Percentiles rank a stretch among this genome's conserved stretches.
Evolutionary conservation across 2,329 filamentous ascomycete species (phyloP).

Genomic region (Botrytis galanthina): DNA sequence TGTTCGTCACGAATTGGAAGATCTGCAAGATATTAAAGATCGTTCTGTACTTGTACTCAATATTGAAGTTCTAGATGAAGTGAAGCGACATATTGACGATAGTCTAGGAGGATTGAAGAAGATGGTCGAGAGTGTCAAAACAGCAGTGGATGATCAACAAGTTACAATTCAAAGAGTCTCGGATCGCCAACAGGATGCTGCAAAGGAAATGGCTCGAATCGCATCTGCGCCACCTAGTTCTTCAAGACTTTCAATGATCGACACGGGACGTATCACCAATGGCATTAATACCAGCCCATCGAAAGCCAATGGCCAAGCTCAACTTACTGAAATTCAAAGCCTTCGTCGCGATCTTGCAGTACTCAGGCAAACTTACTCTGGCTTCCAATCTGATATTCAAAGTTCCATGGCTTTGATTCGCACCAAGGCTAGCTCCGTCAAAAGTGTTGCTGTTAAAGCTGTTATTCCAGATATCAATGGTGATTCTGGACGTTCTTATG

Average conservation of each 20-base stretch:
- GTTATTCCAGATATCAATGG: conserved; percentile 69
- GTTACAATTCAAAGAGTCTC: conserved; percentile 81
- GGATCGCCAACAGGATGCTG: conserved; percentile 84
- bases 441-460: conserved; percentile 69
- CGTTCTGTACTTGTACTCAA: conserved; percentile 93
- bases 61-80: conserved; percentile 88
- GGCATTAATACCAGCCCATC: conserved; percentile 34
- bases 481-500: conserved; percentile 79
- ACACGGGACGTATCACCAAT: conserved; percentile 28
- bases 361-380: conserved; percentile 87
- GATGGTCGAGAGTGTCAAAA: conserved; percentile 82
- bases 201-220: conserved; percentile 73
- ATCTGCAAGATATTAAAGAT: conserved; percentile 90
- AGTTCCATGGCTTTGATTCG: conserved; percentile 82
- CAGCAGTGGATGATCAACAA: conserved; percentile 79
- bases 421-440: conserved; percentile 77
- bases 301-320: conserved; percentile 47
- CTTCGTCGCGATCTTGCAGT: conserved; percentile 87
- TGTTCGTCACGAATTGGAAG: conserved; percentile 94
- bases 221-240: conserved; percentile 31
- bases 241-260: conserved; percentile 34
- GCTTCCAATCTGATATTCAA: conserved; percentile 84
- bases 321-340: conserved; percentile 75
- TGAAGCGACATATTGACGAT: conserved; percentile 94
- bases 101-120: conserved; percentile 76